Conservation (phyloP, 768 basidiomycete genomes). For the Symmetrospora coprosmae region DNA sequence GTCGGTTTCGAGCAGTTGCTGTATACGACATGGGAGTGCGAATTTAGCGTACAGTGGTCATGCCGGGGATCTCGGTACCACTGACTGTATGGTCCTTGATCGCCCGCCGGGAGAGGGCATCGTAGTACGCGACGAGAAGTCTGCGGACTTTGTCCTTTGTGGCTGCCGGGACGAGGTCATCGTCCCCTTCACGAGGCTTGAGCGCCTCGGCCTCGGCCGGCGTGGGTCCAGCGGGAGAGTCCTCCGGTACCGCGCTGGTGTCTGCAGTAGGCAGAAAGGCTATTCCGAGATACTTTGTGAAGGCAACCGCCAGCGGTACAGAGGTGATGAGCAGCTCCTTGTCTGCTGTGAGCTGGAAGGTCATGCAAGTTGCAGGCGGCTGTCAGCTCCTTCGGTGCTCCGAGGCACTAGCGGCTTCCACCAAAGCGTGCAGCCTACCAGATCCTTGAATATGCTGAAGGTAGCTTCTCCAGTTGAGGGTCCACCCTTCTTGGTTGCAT, state of each 20-base stretch:
- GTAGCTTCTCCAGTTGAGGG: slow-evolving; percentile 57
- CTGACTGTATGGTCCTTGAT: slow-evolving; percentile 56
- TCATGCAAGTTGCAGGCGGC: not conserved
- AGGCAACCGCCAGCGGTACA: slow-evolving; percentile 74
- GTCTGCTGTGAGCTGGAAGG: slow-evolving; percentile 31
- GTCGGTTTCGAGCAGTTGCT: slow-evolving; percentile 95
- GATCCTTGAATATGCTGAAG: slow-evolving; percentile 68
- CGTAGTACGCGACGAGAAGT: slow-evolving; percentile 88
- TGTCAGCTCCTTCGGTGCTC: no score
- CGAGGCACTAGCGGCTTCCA: no score
- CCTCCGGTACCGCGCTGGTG: not conserved
- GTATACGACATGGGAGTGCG: slow-evolving; percentile 7
- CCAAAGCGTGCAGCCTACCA: slow-evolving; percentile 45
- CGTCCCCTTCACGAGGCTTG: slow-evolving; percentile 35
- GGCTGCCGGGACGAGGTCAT: slow-evolving; percentile 70
- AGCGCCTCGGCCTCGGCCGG: slow-evolving; percentile 6
- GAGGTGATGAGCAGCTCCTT: slow-evolving; percentile 37
- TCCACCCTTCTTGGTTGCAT: no score
- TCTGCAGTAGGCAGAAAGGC: slow-evolving; percentile 45
- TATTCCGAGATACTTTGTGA: slow-evolving; percentile 79
- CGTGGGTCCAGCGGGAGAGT: not conserved
- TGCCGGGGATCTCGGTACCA: not conserved
- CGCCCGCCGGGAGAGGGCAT: slow-evolving; percentile 77
- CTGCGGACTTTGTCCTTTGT: slow-evolving; percentile 75
- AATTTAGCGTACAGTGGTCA: not conserved